A percentile compares a stretch with the other conserved stretches of the same genome.
Conservation (phyloP, 441 rosid genomes). For the Bocquillonia castaneifolia region DNA sequence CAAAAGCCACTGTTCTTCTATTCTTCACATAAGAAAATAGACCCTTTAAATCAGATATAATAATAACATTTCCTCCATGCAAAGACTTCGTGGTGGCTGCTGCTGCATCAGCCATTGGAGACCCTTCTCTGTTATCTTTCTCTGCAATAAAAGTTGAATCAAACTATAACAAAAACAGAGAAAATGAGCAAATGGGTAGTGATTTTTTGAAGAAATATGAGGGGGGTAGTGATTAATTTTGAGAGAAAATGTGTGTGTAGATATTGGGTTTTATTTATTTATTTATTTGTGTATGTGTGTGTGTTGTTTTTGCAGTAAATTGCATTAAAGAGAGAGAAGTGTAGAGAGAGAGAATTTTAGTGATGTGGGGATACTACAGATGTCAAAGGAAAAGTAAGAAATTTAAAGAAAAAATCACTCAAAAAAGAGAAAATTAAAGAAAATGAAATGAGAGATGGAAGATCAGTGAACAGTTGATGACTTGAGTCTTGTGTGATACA, state of each 20-base stretch:
- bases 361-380: neutral
- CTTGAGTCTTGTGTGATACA: too few relatives aligned
- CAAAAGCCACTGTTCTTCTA: conserved; percentile 47
- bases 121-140: neutral
- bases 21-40: conserved; percentile 42
- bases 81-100: conserved; percentile 37
- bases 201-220: neutral
- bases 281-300: too few relatives aligned
- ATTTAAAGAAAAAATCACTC: too few relatives aligned
- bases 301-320: neutral
- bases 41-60: conserved; percentile 42
- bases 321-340: neutral
- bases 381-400: neutral
- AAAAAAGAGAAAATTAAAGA: too few relatives aligned
- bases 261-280: neutral
- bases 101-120: conserved; percentile 44
- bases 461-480: too few relatives aligned
- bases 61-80: conserved; percentile 34
- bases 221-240: neutral
- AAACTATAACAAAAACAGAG: too few relatives aligned
- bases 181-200: conserved; percentile 2
- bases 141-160: neutral
- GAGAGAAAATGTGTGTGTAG: neutral
- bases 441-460: too few relatives aligned
- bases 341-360: neutral